Evolutionary conservation across 768 basidiomycete genomes (phyloP).

Genomic region (Fibroporia radiculosa): DNA sequence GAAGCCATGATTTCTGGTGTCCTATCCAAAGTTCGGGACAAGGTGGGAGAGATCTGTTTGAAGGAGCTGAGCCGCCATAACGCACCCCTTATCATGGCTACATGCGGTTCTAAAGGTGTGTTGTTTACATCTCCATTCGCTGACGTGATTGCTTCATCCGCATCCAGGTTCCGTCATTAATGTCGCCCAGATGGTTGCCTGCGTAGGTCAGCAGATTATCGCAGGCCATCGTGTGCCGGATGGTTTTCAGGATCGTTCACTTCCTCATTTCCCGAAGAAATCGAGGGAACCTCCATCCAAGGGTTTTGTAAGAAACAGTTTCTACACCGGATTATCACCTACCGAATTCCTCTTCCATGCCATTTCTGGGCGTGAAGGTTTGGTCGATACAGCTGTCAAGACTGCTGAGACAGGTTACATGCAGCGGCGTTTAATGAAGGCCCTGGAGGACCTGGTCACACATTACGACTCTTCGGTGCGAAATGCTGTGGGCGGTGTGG

Average conservation of each 20-base stretch:
- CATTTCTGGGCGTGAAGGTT: conserved; percentile 95
- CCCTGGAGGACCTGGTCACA: conserved; percentile 91
- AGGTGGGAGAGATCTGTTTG: conserved; percentile 97
- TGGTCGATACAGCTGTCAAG: conserved; percentile 99
- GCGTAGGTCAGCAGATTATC: conserved; percentile 99
- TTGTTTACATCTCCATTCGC: background rate
- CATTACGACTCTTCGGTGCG: conserved; percentile 96
- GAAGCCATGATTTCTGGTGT: conserved; percentile 94
- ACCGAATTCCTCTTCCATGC: conserved; percentile 99
- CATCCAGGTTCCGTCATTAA: conserved; percentile 94
- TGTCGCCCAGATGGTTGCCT: conserved; percentile 99
- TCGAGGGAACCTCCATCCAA: conserved; percentile 94
- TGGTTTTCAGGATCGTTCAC: conserved; percentile 96
- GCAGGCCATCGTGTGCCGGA: conserved; percentile 96
- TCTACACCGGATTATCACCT: conserved; percentile 84
- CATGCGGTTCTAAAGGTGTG: conserved; percentile 95
- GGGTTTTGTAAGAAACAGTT: conserved; percentile 97
- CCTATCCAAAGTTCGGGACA: conserved; percentile 90
- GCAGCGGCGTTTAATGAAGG: conserved; percentile 99
- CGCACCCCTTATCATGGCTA: conserved; percentile 97
- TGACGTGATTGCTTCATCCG: too few species aligned
- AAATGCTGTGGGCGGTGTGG: conserved; percentile 89
- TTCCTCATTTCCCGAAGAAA: conserved; percentile 99
- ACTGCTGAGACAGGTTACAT: conserved; percentile 99
- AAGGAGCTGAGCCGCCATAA: conserved; percentile 95